These are phyloP conservation scores for Pythium rishiriense DNA, from an alignment of 352 stramenopile genomes.

Conservation along the genomic window DNA sequence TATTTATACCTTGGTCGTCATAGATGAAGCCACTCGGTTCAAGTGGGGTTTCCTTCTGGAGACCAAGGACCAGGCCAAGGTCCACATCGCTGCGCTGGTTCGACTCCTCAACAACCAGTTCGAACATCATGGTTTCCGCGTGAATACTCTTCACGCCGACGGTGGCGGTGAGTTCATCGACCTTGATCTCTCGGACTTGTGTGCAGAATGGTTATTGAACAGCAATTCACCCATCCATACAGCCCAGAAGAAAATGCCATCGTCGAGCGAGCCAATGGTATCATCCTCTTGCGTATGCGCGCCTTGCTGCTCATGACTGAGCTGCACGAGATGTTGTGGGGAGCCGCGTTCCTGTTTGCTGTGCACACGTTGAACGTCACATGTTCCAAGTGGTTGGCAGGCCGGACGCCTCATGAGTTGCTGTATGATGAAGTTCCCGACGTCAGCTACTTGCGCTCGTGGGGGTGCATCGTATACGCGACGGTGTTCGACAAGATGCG, in stretches of 20 bases:
- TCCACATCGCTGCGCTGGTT: constrained; percentile 5
- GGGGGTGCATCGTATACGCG: constrained; percentile 23
- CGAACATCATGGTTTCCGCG: background rate
- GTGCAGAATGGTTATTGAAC: constrained; percentile 10
- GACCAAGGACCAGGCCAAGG: constrained; percentile 7
- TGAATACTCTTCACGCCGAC: constrained; percentile 18
- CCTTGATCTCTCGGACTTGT: constrained; percentile 7
- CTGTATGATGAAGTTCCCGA: constrained; percentile 12
- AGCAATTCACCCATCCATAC: constrained; percentile 25
- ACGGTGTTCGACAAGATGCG: background rate
- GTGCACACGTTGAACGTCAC: constrained; percentile 23
- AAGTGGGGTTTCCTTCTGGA: constrained; percentile 23
- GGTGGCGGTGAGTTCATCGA: constrained; percentile 26
- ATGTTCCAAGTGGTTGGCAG: background rate
- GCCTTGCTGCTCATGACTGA: constrained; percentile 18
- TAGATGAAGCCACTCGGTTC: constrained; percentile 27
- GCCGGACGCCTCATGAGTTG: constrained; percentile 15
- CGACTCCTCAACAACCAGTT: constrained; percentile 16
- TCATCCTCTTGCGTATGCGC: constrained; percentile 1
- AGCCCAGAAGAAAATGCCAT: constrained; percentile 27
- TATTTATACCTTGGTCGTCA: constrained; percentile 22
- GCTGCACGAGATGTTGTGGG: constrained; percentile 23
- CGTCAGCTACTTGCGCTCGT: constrained; percentile 15
- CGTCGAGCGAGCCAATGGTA: constrained; percentile 15
- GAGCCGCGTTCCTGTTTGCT: constrained; percentile 13